phyloP scores from a whole-genome alignment of 768 basidiomycete genomes.

The Tephrocybe sp. region DNA sequence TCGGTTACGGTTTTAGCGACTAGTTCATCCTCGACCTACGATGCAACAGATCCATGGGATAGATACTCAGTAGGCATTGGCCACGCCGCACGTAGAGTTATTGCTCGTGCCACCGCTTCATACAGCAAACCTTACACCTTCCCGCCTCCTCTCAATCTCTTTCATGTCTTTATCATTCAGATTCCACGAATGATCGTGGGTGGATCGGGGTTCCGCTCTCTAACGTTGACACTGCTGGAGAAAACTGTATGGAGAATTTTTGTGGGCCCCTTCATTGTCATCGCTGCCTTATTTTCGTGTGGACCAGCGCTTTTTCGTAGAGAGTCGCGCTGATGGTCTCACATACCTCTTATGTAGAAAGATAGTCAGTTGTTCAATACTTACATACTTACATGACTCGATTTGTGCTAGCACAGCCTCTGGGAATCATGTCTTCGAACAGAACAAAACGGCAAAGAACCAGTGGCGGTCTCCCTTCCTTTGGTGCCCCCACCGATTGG shows the following conservation, averaged over 20 bases:
- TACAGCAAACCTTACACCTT: conserved; percentile 42
- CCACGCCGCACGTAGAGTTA: conserved; percentile 40
- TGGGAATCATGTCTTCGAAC: conserved; percentile 9
- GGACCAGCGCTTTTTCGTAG: too few relatives aligned
- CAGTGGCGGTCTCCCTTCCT: conserved; percentile 17
- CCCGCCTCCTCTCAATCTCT: conserved; percentile 53
- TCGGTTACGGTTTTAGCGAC: conserved; percentile 34
- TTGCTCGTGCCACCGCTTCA: conserved; percentile 32
- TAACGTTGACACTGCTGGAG: conserved; percentile 22
- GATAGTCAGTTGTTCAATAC: too few relatives aligned
- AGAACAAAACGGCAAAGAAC: conserved; percentile 14
- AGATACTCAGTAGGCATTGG: conserved; percentile 45
- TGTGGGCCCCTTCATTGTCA: conserved; percentile 39
- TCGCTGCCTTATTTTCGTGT: conserved; percentile 15
- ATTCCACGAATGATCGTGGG: conserved; percentile 18
- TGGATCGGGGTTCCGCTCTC: conserved; percentile 19
- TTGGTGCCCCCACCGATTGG: conserved; percentile 47
- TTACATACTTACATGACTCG: too few relatives aligned
- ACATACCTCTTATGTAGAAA: too few relatives aligned
- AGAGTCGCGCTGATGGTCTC: too few relatives aligned
- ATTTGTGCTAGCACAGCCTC: neutral
- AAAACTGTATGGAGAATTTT: conserved; percentile 39
- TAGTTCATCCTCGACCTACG: conserved; percentile 5
- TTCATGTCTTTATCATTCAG: conserved; percentile 27
- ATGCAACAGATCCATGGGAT: conserved; percentile 40